Evolutionary conservation across 106 monocot genomes (phyloP), one percentile per base, ranked within the genome.

Genomic region (Xerophyta viscosa): DNA sequence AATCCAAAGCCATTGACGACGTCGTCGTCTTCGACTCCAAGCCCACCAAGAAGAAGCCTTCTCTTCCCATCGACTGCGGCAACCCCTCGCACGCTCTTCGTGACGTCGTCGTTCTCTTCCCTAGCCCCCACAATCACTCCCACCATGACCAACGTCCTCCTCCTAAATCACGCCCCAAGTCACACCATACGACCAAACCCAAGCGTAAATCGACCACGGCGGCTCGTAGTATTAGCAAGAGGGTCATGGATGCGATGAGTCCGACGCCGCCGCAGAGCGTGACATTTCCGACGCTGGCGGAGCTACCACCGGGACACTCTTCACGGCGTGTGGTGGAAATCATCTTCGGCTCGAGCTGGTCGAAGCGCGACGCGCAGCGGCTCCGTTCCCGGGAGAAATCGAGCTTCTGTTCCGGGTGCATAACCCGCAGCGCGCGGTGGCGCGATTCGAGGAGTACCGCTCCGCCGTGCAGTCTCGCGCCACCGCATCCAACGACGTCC

Each of bases 361-460:
- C 87, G 24, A 46, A 54, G 8, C 63, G 55, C 24, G 60, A 43
- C 57, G 27, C 58, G 7, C 46, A n/a, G n/a, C 64, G 0, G 31
- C 58, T 2, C 30, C 64, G 0, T 83, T 83, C 62, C 64, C 77
- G 20, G 81, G 85, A 45, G 66, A 68, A 57, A 78, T 92, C 37
- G 75, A 82, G 57, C 77, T 76, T 72, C 66, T 86, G 24, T 82
- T 92, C 76, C 78, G 79, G 45, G 76, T 92, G 54, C 91, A 73
- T 52, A 62, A 82, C 73, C 86, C 86, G 15, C 22, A 75, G 37
- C 71, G 77, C 36, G 37, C 76, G 50, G 66, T 79, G 17, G 64
- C 78, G 49, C 69, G 78, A 20, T 92, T 92, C 82, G 91, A 92
- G 72, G 86, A 92, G 53, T 72, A 76, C 70, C 78, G 86, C 24